A percentile compares a stretch with the other conserved stretches of the same genome.
These are phyloP conservation scores for Sechiopsis laciniata DNA, from an alignment of 306 rosid species.

Conservation along the genomic window DNA sequence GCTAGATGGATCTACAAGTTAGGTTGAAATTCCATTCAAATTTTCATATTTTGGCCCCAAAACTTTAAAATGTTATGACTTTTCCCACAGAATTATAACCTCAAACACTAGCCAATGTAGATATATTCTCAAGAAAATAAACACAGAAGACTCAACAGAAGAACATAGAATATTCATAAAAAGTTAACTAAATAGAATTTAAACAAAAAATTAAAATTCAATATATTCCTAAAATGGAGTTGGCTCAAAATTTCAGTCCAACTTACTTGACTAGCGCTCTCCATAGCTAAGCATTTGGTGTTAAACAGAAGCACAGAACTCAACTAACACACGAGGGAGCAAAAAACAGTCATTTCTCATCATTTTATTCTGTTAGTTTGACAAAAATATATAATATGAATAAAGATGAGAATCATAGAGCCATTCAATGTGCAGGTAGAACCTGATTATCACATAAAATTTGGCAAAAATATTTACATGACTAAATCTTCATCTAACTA, in stretches of 20 bases:
- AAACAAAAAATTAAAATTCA: not conserved
- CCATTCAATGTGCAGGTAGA: not conserved
- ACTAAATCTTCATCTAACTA: not conserved
- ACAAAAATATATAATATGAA: not conserved
- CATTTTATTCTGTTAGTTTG: constrained; percentile 53
- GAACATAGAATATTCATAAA: no score
- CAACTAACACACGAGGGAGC: not conserved
- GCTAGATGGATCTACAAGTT: not conserved
- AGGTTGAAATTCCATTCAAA: not conserved
- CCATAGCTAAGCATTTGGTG: not conserved
- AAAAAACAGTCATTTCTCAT: constrained; percentile 32
- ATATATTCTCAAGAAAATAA: no score
- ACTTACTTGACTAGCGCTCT: not conserved
- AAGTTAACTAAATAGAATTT: not conserved
- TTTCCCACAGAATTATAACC: no score
- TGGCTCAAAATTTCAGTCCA: not conserved
- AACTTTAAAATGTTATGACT: no score
- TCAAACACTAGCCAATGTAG: no score
- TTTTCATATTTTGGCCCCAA: not conserved
- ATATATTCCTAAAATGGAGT: no score
- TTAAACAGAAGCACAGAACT: not conserved
- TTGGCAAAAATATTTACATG: constrained; percentile 53
- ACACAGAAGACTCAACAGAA: no score
- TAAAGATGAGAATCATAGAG: constrained; percentile 43
- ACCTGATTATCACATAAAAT: constrained; percentile 27